These are phyloP conservation scores for Pythium myriotylum DNA, from an alignment of 352 stramenopile species.

Conservation along the genomic window DNA sequence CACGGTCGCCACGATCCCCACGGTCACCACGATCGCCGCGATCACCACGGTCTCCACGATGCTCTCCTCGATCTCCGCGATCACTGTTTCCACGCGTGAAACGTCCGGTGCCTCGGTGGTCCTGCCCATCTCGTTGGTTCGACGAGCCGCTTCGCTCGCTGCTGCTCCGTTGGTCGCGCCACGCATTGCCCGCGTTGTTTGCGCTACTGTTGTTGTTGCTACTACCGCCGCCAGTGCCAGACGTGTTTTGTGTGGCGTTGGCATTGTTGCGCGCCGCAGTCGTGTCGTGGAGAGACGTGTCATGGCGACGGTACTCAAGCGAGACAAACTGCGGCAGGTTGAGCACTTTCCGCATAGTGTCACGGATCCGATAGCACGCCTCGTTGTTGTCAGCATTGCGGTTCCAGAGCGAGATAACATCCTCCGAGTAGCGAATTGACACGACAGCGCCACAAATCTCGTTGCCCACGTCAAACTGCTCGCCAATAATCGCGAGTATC, in stretches of 20 bases:
- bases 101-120: constrained; percentile 35
- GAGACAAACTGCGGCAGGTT: constrained; percentile 91
- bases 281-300: constrained; percentile 84
- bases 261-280: constrained; percentile 77
- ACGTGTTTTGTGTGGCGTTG: constrained; percentile 27
- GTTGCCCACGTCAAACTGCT: constrained; percentile 94
- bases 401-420: constrained; percentile 96
- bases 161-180: constrained; percentile 22
- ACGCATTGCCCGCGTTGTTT: constrained; percentile 2
- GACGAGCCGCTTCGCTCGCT: constrained; percentile 20
- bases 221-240: constrained; percentile 20
- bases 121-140: constrained; percentile 19
- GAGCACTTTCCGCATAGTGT: constrained; percentile 89
- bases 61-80: constrained; percentile 19
- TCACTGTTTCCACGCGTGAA: constrained; percentile 34
- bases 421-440: constrained; percentile 92
- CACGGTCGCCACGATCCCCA: constrained; percentile 20
- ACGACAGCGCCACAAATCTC: constrained; percentile 93
- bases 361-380: constrained; percentile 82
- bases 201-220: constrained; percentile 13
- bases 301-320: constrained; percentile 93
- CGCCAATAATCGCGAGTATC: constrained; percentile 92
- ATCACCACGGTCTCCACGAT: constrained; percentile 20
- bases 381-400: constrained; percentile 93
- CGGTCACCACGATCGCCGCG: constrained; percentile 15